A percentile compares a stretch with the other conserved stretches of the same genome.
Evolutionary conservation across 2,329 filamentous ascomycete species (phyloP).

Genomic region (Curvularia hawaiiensis): DNA sequence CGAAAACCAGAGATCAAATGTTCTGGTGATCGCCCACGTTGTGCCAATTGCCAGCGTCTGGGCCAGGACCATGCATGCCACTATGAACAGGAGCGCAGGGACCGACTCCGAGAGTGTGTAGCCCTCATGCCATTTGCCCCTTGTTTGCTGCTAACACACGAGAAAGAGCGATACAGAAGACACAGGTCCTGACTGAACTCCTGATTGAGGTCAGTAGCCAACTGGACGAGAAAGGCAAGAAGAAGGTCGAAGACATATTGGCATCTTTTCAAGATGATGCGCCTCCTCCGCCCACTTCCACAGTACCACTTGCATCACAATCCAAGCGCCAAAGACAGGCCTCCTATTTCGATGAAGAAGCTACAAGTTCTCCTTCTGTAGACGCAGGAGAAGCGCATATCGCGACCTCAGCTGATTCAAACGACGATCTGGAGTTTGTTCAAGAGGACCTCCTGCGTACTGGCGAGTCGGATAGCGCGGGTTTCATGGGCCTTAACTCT

Average conservation of each 20-base stretch:
- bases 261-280: constrained; percentile 14
- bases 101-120: constrained; percentile 39
- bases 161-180: constrained; percentile 20
- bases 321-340: constrained; percentile 14
- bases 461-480: constrained; percentile 24
- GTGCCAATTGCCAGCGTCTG: constrained; percentile 38
- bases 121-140: not conserved
- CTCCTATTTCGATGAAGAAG: constrained; percentile 6
- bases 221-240: constrained; percentile 14
- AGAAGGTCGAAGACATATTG: constrained; percentile 20
- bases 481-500: constrained; percentile 34
- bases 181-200: constrained; percentile 19
- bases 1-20: constrained; percentile 38
- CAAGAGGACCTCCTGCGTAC: constrained; percentile 28
- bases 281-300: constrained; percentile 1
- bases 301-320: not conserved
- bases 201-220: constrained; percentile 23
- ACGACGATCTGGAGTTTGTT: constrained; percentile 18
- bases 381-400: constrained; percentile 10
- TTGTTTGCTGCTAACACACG: not conserved
- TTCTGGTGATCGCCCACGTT: constrained; percentile 39
- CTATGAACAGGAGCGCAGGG: constrained; percentile 42
- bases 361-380: constrained; percentile 1
- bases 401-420: constrained; percentile 18
- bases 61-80: constrained; percentile 31